A percentile compares a stretch with the other conserved stretches of the same genome.
These are phyloP conservation scores for Leptographium radiaticola DNA, from an alignment of 2,329 filamentous ascomycete genomes.

Conservation along the genomic window DNA sequence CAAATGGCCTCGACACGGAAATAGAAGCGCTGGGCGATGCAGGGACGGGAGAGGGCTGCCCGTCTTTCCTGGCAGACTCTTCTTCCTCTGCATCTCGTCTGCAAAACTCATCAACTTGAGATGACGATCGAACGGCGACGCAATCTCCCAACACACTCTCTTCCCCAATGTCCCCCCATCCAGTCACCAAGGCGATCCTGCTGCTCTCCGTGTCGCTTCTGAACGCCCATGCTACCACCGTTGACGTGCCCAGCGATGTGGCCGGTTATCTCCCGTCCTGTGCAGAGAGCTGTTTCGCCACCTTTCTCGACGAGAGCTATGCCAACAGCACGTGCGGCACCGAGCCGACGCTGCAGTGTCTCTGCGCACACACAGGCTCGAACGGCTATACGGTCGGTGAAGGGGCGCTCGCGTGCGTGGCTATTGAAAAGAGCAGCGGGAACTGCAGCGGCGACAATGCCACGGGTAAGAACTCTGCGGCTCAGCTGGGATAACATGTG, in stretches of 20 bases:
- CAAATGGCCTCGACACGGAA: background rate
- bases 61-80: too few relatives aligned
- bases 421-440: constrained; percentile 34
- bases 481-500: background rate
- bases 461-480: constrained; percentile 19
- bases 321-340: constrained; percentile 32
- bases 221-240: constrained; percentile 11
- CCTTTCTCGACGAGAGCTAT: constrained; percentile 51
- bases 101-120: too few relatives aligned
- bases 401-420: constrained; percentile 54
- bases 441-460: constrained; percentile 36
- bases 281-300: constrained; percentile 45
- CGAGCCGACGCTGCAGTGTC: constrained; percentile 42
- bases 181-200: constrained; percentile 23
- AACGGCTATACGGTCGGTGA: constrained; percentile 60
- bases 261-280: constrained; percentile 40
- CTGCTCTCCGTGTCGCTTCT: constrained; percentile 8
- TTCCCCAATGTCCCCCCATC: constrained; percentile 27
- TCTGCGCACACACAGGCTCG: constrained; percentile 46
- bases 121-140: too few relatives aligned
- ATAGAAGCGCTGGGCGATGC: background rate
- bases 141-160: background rate
- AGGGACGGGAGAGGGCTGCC: background rate
- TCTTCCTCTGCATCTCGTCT: too few relatives aligned
- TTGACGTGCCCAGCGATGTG: constrained; percentile 24